phyloP scores from a whole-genome alignment of 192 early-diverging fungal species.

The Backusella westeae region DNA sequence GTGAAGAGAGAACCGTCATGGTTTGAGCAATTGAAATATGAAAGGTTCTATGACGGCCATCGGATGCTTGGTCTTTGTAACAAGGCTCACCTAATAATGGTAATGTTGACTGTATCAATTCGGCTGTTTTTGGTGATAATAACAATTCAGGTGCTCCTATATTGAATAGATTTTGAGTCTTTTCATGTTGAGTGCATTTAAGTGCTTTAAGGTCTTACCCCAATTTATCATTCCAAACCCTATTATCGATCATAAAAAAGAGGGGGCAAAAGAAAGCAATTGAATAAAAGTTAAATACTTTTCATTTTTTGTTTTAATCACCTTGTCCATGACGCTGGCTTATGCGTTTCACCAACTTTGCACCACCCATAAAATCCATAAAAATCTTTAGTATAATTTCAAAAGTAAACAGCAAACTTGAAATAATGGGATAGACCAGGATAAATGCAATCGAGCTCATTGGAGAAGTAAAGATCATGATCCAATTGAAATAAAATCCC shows the following conservation, averaged over 20 bases:
- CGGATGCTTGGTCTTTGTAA: neutral
- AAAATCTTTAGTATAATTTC: constrained; percentile 33
- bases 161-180: neutral
- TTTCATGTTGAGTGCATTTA: neutral
- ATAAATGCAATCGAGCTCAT: constrained; percentile 30
- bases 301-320: neutral
- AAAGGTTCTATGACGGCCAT: constrained; percentile 16
- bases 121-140: constrained; percentile 2
- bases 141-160: constrained; percentile 27
- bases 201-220: constrained; percentile 25
- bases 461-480: constrained; percentile 31
- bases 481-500: constrained; percentile 38
- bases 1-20: constrained; percentile 41
- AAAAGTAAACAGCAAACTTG: constrained; percentile 20
- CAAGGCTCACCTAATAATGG: neutral
- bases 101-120: constrained; percentile 17
- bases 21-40: constrained; percentile 42
- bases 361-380: constrained; percentile 29
- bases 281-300: neutral
- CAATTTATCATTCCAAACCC: constrained; percentile 39
- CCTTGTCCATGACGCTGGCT: constrained; percentile 30
- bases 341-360: constrained; percentile 12
- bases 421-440: constrained; percentile 27
- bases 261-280: neutral
- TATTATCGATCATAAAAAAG: neutral